Evolutionary conservation across 2,329 filamentous ascomycete species (phyloP), one percentile per base, ranked within the genome.

Genomic region (Neofusicoccum umdonicola): DNA sequence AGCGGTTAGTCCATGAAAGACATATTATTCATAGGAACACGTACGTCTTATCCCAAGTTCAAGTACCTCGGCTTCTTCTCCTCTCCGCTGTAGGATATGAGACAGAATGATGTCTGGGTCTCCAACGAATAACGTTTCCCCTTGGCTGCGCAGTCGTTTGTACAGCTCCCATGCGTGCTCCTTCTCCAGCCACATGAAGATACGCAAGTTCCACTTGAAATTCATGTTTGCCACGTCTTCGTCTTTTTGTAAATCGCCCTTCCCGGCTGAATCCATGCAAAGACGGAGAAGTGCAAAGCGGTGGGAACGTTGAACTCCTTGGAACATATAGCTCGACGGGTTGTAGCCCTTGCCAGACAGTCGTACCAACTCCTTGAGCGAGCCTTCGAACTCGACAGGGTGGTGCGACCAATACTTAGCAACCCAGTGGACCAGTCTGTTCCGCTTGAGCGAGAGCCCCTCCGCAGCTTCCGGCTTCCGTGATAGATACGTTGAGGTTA

Each of bases 221-320:
- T 3, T 9, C 51, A 54, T 41, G 7, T 11, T 7, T 11, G 13
- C 7, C n/a, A 54, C 1, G 1, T 54, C 31, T 1, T 7, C n/a
- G 12, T 41, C 51, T 2, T 13, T 19, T 8, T 54, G 34, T n/a
- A 54, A 5, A 22, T 54, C 35, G 0, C 51, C 51, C 35, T 31
- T 19, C 1, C 51, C 51, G 4, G 3, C 9, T 4, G 35, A 15
- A 6, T 4, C 3, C 1, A 13, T 22, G 51, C 51, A 39, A 3
- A 54, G 17, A 9, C 17, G 35, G 9, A 54, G 35, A 4, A 27
- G n/a, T 19, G n/a, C 3, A 8, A 39, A 54, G n/a, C 51, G 35
- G 17, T 5, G 3, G 2, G 11, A 5, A 6, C 4, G 1, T 6
- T 9, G 1, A 7, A 51, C 17, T 2, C 27, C 2, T 0, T 15